Evolutionary conservation across 2,329 filamentous ascomycete species (phyloP), one percentile per base, ranked within the genome.

Genomic region (Neopestalotiopsis clavispora): DNA sequence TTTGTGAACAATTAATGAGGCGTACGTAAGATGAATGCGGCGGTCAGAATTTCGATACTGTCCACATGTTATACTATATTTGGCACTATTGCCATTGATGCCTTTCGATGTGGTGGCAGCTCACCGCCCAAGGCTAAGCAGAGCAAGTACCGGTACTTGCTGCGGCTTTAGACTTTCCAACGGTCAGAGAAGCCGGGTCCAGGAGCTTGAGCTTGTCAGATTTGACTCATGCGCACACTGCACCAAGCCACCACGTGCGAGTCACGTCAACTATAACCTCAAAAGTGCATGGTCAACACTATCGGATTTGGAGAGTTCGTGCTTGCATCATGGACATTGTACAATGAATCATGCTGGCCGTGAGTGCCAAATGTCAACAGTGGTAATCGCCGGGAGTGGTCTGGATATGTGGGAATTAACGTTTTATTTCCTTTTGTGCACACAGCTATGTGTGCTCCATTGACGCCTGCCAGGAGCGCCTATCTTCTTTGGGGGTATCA

Each of bases 161-260:
- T 7, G 10, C 45, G 14, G 42, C 45, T 52, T 52, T 52, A 52
- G 45, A 23, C 45, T 52, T 52, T 52, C n/a, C 45, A 23, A 52
- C 45, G 45, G 45, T 20, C 45, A 52, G 17, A 52, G 45, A 52
- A 52, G 45, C 45, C n/a, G 45, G 45, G 45, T 52, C 7, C 17
- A 52, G n/a, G 45, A 52, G 45, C 45, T 52, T 52, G 45, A 52
- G 45, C 45, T 52, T 52, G 45, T 52, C 45, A n/a, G 45, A 52
- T 52, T 52, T 52, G 45, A 52, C 45, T 52, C 45, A n/a, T 52
- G 17, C 45, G 9, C 45, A 52, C 14, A 17, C 6, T n/a, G 45
- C 14, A 52, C 45, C 45, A 20, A 52, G 45, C 45, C 45, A 52
- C 45, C 45, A 52, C 45, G 45, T 52, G 45, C 45, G 45, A 52